Evolutionary conservation across 2,329 filamentous ascomycete species (phyloP), one percentile per base, ranked within the genome.

Genomic region (Pseudogymnoascus sp.): DNA sequence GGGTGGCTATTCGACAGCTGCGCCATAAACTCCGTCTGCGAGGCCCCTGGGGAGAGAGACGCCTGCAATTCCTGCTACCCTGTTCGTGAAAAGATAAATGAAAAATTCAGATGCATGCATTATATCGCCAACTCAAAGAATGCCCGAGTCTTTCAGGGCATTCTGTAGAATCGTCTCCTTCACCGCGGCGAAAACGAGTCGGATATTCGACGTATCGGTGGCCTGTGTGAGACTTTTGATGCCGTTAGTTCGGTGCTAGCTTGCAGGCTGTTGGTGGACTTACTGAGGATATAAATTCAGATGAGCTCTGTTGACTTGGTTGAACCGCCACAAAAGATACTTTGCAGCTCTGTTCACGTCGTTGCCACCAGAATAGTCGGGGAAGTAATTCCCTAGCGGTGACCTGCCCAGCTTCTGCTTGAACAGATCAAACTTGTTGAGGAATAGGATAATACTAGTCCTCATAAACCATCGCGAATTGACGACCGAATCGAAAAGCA

Each of bases 381-480:
- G 93, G 73, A 99, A 99, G 76, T 97, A 99, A 74, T 93, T 96
- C 70, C 88, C 90, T 54, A 99, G 77, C 0, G 95, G 93, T 63
- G 92, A 97, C 67, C 93, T 86, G 63, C 86, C 86, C 29, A 99
- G 86, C 76, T 99, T 99, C 73, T 92, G 88, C 75, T 95, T 93
- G 83, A 99, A 99, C 64, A 99, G 85, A 79, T 99, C 95, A 69
- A 99, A 95, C 77, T 99, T 99, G 81, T 99, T 99, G 67, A 99
- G 83, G 79, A 99, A 99, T 64, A 99, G 82, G 73, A 99, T 97
- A 73, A 99, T 99, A 74, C 93, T 97, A 11, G 95, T 99, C 70
- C 95, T 84, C 89, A 97, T 96, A 77, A 99, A 99, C 95, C 95
- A 99, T 70, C 95, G 84, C 34, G 95, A 97, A 78, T 99, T 99